These are phyloP conservation scores for Melanomma pulvis-pyrius DNA, from an alignment of 495 filamentous ascomycete genomes.

Conservation along the genomic window DNA sequence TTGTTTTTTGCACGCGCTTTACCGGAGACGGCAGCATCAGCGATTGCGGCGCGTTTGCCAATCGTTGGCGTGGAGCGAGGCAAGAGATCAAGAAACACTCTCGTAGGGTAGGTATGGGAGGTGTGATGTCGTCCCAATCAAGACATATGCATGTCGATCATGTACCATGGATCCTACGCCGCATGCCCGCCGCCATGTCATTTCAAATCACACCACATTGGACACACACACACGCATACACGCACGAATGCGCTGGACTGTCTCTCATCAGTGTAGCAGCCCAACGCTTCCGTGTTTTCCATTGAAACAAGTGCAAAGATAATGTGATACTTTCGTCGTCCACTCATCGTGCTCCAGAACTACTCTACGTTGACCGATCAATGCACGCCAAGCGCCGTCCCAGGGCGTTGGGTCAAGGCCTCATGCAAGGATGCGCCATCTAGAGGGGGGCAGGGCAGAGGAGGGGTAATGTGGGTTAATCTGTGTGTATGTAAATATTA, in stretches of 20 bases:
- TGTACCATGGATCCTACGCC: not conserved
- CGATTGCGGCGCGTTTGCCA: too few relatives aligned
- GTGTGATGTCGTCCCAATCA: too few relatives aligned
- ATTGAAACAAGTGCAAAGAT: not conserved
- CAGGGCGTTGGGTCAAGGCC: not conserved
- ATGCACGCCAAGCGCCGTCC: conserved; percentile 9
- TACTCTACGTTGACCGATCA: conserved; percentile 18
- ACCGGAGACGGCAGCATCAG: too few relatives aligned
- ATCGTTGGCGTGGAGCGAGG: too few relatives aligned
- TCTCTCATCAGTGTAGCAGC: too few relatives aligned
- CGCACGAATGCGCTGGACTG: too few relatives aligned
- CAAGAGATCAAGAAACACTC: not conserved
- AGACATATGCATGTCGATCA: not conserved
- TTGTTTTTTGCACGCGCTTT: too few relatives aligned
- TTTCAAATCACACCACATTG: not conserved
- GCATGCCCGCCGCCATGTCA: not conserved
- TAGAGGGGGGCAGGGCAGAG: not conserved
- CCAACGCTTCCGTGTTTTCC: not conserved
- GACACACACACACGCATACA: too few relatives aligned
- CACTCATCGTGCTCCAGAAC: not conserved
- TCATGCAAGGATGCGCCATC: not conserved
- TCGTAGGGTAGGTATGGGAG: not conserved
- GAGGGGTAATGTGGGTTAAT: conserved; percentile 4
- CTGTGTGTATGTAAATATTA: too few relatives aligned
- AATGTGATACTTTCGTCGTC: not conserved